Evolutionary conservation across 352 stramenopile species (phyloP).

Genomic region (Globisporangium emineosum): DNA sequence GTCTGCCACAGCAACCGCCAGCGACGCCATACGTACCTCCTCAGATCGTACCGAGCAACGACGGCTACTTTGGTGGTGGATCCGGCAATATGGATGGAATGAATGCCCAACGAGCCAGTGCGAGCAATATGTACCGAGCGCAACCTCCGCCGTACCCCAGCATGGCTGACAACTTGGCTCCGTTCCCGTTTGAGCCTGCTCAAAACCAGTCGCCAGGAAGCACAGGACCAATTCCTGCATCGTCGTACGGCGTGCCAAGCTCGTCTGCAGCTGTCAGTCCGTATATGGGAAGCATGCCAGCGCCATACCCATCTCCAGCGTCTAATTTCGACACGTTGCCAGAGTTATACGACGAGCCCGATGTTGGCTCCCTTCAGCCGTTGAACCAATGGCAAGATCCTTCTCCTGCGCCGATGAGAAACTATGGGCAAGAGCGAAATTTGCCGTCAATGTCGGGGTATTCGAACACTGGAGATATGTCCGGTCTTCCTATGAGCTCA

Average conservation of each 20-base stretch:
- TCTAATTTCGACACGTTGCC: conserved; percentile 28
- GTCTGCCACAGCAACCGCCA: conserved; percentile 14
- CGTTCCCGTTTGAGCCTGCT: conserved; percentile 30
- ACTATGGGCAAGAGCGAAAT: conserved; percentile 11
- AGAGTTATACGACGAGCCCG: conserved; percentile 22
- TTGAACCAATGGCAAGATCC: conserved; percentile 19
- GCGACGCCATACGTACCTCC: conserved; percentile 24
- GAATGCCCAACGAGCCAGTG: conserved; percentile 7
- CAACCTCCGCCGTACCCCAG: conserved; percentile 3
- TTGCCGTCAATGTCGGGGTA: conserved; percentile 11
- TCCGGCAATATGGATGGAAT: neutral
- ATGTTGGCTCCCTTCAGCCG: conserved; percentile 13
- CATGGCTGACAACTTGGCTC: conserved; percentile 23
- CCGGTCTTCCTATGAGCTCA: conserved; percentile 9
- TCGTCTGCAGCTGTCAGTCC: conserved; percentile 17
- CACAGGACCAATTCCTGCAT: conserved; percentile 4
- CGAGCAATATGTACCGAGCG: conserved; percentile 9
- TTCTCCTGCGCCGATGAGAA: conserved; percentile 18
- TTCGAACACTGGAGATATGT: conserved; percentile 6
- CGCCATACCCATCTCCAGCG: conserved; percentile 21
- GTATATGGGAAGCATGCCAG: conserved; percentile 34
- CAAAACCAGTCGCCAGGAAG: conserved; percentile 23
- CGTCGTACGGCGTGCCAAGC: conserved; percentile 24
- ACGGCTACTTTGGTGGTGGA: conserved; percentile 10
- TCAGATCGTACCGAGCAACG: conserved; percentile 4